Percentiles rank a stretch among this genome's conserved stretches.
These are phyloP conservation scores for Wickerhamomyces strasburgensis DNA, from an alignment of 805 yeast species.

Conservation along the genomic window DNA sequence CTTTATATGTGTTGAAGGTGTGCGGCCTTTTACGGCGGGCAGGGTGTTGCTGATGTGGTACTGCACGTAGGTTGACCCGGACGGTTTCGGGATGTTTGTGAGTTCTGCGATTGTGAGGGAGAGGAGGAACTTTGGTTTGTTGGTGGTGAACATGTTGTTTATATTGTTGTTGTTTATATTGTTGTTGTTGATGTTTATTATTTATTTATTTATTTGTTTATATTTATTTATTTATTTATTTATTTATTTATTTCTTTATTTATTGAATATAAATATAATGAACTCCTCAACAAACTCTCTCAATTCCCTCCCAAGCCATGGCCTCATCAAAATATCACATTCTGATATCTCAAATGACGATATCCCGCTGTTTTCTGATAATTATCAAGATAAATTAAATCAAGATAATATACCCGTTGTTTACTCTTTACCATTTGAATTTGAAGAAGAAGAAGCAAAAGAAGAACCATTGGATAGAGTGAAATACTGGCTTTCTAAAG, in stretches of 20 bases:
- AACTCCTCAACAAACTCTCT: constrained; percentile 1
- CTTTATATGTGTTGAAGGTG: constrained; percentile 39
- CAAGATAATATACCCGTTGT: not conserved
- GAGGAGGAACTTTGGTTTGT: constrained; percentile 57
- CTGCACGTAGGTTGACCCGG: constrained; percentile 63
- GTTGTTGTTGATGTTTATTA: not conserved
- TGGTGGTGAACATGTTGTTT: not conserved
- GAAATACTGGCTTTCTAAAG: constrained; percentile 10
- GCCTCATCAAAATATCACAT: constrained; percentile 20
- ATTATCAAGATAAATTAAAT: not conserved
- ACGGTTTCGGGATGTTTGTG: constrained; percentile 77
- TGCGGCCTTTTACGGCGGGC: constrained; percentile 37
- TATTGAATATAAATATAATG: too few relatives aligned
- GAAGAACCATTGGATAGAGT: constrained; percentile 9
- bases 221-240: too few relatives aligned
- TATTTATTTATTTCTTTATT: too few relatives aligned
- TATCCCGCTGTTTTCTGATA: constrained; percentile 10
- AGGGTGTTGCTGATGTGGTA: constrained; percentile 54
- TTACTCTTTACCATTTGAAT: not conserved
- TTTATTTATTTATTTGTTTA: too few relatives aligned
- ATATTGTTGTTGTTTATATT: not conserved
- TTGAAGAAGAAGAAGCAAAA: constrained; percentile 4
- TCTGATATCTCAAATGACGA: constrained; percentile 20
- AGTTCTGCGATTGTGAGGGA: constrained; percentile 59
- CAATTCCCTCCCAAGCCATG: constrained; percentile 18